Conservation (phyloP, 202 grass and related monocot genomes). For the Digitaria exilis region DNA sequence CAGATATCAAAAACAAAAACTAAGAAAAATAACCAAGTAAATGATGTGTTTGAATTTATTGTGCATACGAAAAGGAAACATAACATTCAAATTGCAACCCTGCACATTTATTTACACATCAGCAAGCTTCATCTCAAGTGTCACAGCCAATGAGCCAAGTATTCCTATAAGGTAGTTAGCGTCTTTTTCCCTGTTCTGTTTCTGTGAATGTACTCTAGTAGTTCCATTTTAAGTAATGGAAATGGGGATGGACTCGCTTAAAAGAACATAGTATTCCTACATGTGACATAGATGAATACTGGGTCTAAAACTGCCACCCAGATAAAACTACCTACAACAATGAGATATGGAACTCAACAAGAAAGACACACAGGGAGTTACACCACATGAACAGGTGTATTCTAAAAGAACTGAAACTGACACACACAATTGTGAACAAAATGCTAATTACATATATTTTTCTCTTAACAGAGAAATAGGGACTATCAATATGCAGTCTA, state of each 20-base stretch:
- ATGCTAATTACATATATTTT: not conserved
- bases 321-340: not conserved
- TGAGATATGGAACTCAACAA: not conserved
- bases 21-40: not conserved
- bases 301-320: not conserved
- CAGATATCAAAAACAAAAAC: not conserved
- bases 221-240: too few species aligned
- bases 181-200: too few species aligned
- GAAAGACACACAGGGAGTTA: not conserved
- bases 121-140: slow-evolving; percentile 2
- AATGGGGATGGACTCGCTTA: too few species aligned
- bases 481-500: not conserved
- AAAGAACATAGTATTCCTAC: not conserved
- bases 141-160: not conserved
- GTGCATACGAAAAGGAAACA: not conserved
- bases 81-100: not conserved
- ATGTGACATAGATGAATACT: not conserved
- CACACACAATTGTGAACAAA: not conserved
- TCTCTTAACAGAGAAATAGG: not conserved
- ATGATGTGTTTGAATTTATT: not conserved
- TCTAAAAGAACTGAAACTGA: not conserved
- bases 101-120: not conserved
- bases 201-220: too few species aligned
- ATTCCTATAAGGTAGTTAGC: not conserved
- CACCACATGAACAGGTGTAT: not conserved